phyloP scores from a whole-genome alignment of 1,139 yeast species.

The Wickerhamomyces sp. region DNA sequence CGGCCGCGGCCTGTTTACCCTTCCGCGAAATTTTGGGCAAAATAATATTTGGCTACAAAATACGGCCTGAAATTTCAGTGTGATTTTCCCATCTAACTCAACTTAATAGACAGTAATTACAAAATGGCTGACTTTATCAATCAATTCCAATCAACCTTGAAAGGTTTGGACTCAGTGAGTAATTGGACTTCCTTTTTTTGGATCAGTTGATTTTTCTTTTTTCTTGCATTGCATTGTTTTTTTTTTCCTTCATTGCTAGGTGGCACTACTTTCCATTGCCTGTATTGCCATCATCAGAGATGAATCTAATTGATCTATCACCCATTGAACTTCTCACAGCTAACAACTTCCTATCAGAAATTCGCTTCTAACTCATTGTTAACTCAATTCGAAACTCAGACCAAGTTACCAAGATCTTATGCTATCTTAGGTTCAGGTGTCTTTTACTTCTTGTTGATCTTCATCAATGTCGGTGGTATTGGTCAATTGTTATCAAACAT shows the following conservation, averaged over 20 bases:
- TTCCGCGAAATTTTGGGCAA: no score
- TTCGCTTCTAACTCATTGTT: constrained; percentile 39
- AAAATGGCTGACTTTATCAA: constrained; percentile 23
- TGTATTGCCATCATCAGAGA: no score
- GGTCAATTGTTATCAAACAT: constrained; percentile 91
- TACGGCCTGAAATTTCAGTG: background rate
- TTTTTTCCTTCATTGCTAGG: background rate
- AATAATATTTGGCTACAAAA: no score
- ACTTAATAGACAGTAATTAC: background rate
- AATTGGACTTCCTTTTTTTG: background rate
- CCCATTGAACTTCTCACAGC: background rate
- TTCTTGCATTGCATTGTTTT: background rate
- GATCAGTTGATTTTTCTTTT: background rate
- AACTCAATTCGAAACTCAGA: constrained; percentile 53
- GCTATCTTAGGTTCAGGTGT: constrained; percentile 63
- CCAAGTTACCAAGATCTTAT: constrained; percentile 84
- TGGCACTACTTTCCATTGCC: no score
- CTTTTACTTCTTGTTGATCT: constrained; percentile 68
- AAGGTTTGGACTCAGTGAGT: constrained; percentile 22
- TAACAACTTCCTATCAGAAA: constrained; percentile 27
- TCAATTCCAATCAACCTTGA: constrained; percentile 23
- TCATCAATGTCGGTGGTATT: constrained; percentile 87
- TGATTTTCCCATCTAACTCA: background rate
- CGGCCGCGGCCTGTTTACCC: no score
- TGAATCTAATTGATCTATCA: no score